These are phyloP conservation scores for Trypanosoma rangeli DNA, from an alignment of 208 protist species.

Conservation along the genomic window DNA sequence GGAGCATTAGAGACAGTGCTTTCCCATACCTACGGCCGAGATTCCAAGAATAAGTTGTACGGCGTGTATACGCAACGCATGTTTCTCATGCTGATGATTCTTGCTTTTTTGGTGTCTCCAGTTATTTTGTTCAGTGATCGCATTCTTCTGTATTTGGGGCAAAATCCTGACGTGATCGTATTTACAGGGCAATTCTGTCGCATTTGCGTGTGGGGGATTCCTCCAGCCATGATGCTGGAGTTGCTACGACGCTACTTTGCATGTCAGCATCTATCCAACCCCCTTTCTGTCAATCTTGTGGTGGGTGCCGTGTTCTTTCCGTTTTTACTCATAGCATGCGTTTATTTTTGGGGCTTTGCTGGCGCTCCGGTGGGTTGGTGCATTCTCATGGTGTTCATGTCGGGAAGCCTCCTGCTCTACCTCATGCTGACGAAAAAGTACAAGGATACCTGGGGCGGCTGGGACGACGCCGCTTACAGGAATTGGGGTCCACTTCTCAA, in stretches of 20 bases:
- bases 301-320: slow-evolving; percentile 47
- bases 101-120: slow-evolving; percentile 48
- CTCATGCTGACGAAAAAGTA: slow-evolving; percentile 60
- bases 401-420: slow-evolving; percentile 51
- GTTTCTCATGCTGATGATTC: slow-evolving; percentile 61
- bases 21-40: slow-evolving; percentile 68
- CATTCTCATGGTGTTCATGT: slow-evolving; percentile 64
- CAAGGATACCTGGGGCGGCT: slow-evolving; percentile 71
- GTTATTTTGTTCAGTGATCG: slow-evolving; percentile 57
- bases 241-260: slow-evolving; percentile 82
- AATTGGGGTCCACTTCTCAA: slow-evolving; percentile 63
- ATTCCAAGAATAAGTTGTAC: slow-evolving; percentile 71
- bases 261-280: slow-evolving; percentile 67
- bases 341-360: slow-evolving; percentile 52
- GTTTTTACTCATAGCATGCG: slow-evolving; percentile 45
- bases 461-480: slow-evolving; percentile 48
- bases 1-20: slow-evolving; percentile 80
- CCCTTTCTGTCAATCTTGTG: slow-evolving; percentile 66
- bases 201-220: slow-evolving; percentile 56
- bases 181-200: slow-evolving; percentile 65
- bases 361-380: slow-evolving; percentile 63
- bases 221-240: slow-evolving; percentile 71
- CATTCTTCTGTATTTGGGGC: slow-evolving; percentile 47
- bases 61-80: slow-evolving; percentile 79
- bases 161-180: slow-evolving; percentile 50